Evolutionary conservation across 106 monocot species (phyloP).

Genomic region (Alisma plantagoaquatica): DNA sequence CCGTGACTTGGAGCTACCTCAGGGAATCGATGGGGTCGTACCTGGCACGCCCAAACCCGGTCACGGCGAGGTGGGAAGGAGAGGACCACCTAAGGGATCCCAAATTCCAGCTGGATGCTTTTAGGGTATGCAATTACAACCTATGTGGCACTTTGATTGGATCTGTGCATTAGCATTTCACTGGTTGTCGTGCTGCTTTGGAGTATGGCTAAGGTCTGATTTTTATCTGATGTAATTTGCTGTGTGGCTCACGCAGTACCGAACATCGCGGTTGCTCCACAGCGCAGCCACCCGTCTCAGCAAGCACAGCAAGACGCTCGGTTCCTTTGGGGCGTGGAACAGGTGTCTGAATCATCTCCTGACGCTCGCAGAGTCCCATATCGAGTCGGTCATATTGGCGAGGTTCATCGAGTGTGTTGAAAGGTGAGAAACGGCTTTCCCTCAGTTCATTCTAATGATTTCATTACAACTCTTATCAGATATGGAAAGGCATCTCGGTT

Average conservation of each 20-base stretch:
- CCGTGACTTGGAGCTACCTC: constrained; percentile 89
- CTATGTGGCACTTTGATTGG: no score
- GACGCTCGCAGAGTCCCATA: constrained; percentile 91
- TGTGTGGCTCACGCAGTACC: constrained; percentile 69
- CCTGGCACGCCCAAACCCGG: constrained; percentile 79
- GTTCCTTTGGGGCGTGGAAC: constrained; percentile 93
- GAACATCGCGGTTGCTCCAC: constrained; percentile 90
- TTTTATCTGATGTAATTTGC: no score
- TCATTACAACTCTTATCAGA: no score
- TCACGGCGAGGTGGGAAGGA: constrained; percentile 88
- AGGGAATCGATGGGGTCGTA: constrained; percentile 82
- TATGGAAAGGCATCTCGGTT: no score
- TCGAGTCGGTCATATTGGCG: constrained; percentile 85
- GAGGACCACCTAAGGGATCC: constrained; percentile 87
- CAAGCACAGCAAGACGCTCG: constrained; percentile 78
- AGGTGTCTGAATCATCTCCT: constrained; percentile 93
- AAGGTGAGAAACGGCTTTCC: no score
- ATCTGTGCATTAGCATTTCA: no score
- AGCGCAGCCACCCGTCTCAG: constrained; percentile 58
- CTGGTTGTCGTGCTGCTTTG: no score
- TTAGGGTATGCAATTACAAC: constrained; percentile 51
- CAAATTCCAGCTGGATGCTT: constrained; percentile 91
- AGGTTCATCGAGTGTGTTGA: constrained; percentile 75
- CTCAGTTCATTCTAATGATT: no score
- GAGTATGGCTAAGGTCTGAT: no score